A percentile compares a stretch with the other conserved stretches of the same genome.
phyloP scores from a whole-genome alignment of 1,284 basidiomycete species.

The Pseudomicrostroma phylloplanum region DNA sequence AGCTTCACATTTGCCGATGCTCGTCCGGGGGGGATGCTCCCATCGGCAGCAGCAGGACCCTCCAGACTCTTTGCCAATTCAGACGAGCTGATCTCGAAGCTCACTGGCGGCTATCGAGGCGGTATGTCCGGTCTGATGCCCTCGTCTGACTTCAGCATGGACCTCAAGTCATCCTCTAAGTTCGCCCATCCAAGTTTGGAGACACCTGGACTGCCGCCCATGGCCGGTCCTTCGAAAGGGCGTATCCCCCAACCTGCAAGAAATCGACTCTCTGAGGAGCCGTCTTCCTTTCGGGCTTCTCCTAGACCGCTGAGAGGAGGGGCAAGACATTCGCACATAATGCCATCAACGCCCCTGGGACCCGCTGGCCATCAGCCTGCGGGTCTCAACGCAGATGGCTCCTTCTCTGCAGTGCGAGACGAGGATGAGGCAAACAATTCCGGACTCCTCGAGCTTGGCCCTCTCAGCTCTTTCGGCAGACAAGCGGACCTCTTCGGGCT shows the following conservation, averaged over 20 bases:
- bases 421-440: constrained; percentile 46
- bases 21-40: neutral
- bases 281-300: too few relatives aligned
- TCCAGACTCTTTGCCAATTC: neutral
- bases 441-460: constrained; percentile 42
- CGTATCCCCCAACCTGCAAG: too few relatives aligned
- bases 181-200: too few relatives aligned
- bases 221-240: too few relatives aligned
- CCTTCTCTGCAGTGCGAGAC: constrained; percentile 41
- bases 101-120: neutral
- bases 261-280: too few relatives aligned
- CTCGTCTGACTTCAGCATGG: too few relatives aligned
- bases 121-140: neutral
- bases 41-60: neutral
- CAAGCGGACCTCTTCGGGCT: constrained; percentile 1
- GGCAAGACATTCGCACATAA: too few relatives aligned
- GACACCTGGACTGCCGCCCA: too few relatives aligned
- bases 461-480: constrained; percentile 8
- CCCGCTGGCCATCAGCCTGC: constrained; percentile 1
- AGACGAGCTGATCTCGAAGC: neutral
- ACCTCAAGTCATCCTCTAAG: too few relatives aligned
- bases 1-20: constrained; percentile 1
- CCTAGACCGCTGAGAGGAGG: too few relatives aligned
- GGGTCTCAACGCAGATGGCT: constrained; percentile 35
- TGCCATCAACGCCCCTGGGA: too few relatives aligned